A percentile compares a stretch with the other conserved stretches of the same genome.
Evolutionary conservation across 202 grass and related monocot species (phyloP).

Genomic region (Bolboschoenoplectus hybrid): DNA sequence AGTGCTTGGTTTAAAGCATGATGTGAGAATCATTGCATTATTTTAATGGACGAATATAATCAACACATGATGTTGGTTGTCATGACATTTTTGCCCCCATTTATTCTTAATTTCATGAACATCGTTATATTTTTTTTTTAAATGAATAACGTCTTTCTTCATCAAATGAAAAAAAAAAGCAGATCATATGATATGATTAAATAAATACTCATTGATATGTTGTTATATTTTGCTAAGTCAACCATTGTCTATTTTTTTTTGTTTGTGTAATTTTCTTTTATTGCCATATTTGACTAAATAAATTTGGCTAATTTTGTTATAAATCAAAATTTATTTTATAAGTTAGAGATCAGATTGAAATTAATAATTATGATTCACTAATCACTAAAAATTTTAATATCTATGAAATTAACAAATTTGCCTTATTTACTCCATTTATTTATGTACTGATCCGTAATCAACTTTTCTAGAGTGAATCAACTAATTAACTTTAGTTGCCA

Average conservation of each 20-base stretch:
- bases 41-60: slow-evolving; percentile 35
- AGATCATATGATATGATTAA: slow-evolving; percentile 15
- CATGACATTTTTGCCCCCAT: slow-evolving; percentile 17
- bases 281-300: background rate
- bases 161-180: background rate
- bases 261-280: background rate
- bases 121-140: background rate
- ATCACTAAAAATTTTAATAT: background rate
- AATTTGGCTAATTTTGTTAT: no score
- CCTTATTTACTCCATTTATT: background rate
- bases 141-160: slow-evolving; percentile 13
- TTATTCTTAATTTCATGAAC: slow-evolving; percentile 12
- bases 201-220: background rate
- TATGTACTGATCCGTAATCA: background rate
- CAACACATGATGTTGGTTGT: slow-evolving; percentile 36
- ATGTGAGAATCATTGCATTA: slow-evolving; percentile 14
- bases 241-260: background rate
- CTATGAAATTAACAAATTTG: background rate
- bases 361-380: no score
- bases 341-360: no score
- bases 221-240: background rate
- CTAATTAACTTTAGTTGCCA: background rate
- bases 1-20: slow-evolving; percentile 1
- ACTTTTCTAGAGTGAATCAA: background rate
- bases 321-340: no score